phyloP scores from a whole-genome alignment of 495 filamentous ascomycete genomes.

The Xylaria longipes region DNA sequence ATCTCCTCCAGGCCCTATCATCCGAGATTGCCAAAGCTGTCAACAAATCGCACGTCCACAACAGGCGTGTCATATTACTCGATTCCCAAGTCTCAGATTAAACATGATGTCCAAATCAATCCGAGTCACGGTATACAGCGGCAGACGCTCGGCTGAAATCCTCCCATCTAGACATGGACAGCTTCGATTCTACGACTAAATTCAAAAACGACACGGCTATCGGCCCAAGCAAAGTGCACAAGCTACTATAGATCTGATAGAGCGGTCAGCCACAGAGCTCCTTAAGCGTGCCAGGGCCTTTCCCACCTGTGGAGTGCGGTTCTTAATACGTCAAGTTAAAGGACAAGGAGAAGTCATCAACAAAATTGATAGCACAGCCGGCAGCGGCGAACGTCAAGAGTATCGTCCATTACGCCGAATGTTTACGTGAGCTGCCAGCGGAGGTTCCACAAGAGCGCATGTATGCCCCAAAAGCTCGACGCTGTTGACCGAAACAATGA shows the following conservation, averaged over 20 bases:
- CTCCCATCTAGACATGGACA: constrained; percentile 35
- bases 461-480: constrained; percentile 29
- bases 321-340: constrained; percentile 25
- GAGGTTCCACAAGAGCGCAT: constrained; percentile 20
- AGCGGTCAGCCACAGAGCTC: neutral
- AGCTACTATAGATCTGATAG: constrained; percentile 22
- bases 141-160: constrained; percentile 32
- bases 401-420: constrained; percentile 27
- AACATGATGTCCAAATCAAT: neutral
- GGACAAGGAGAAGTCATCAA: neutral
- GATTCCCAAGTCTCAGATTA: neutral
- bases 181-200: constrained; percentile 34
- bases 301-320: constrained; percentile 26
- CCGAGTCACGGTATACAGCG: constrained; percentile 33
- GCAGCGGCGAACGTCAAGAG: constrained; percentile 19
- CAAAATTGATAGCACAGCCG: neutral
- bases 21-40: neutral
- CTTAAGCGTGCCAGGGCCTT: constrained; percentile 29
- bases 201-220: constrained; percentile 37
- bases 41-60: neutral
- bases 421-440: constrained; percentile 25
- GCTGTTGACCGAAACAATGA: neutral
- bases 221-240: constrained; percentile 17
- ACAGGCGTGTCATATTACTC: neutral
- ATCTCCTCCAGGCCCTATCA: neutral